Evolutionary conservation across 305 asterid genomes (phyloP), one percentile per base, ranked within the genome.

Genomic region (Fraxinus ornus): DNA sequence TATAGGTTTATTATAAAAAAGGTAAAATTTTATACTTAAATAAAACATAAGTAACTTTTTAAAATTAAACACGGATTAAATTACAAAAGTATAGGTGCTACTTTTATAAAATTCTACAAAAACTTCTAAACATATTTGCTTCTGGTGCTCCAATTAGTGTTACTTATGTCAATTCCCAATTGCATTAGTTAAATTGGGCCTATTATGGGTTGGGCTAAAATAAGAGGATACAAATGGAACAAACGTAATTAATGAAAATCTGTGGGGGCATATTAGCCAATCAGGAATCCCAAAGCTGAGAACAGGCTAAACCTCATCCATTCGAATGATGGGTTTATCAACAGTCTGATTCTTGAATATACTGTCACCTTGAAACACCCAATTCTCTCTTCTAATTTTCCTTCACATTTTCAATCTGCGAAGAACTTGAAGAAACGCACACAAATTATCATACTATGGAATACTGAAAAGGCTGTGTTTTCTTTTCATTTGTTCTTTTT

Each of bases 231-330:
- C 32, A 21, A 75, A 8, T 22, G 52, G n/a, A n/a, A 21, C 22
- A 22, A 21, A 35, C 22, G 78, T 22, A 75, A 75, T 39, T 36
- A 75, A 21, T 22, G n/a, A 8, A 37, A 36, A 13, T 8, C 19
- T 3, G 5, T 6, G 17, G 26, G 89, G 87, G 85, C 28, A 81
- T 12, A 47, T 13, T 71, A 5, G 88, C 83, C 86, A 83, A 30
- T 84, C 44, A 2, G 12, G 5, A 37, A 52, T 30, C 26, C 28
- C 55, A 76, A 81, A 77, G 81, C 64, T 81, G 35, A 22, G 80
- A 80, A 80, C 21, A 68, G 26, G 82, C 81, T 68, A 80, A 81
- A 85, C 79, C 91, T 88, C 91, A 83, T 88, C 91, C 91, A 79
- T 82, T 88, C 78, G 87, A 82, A 76, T 21, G 82, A 33, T 39